Percentiles rank a stretch among this genome's conserved stretches.
phyloP scores from a whole-genome alignment of 768 basidiomycete genomes.

The Coprinellus micaceus region DNA sequence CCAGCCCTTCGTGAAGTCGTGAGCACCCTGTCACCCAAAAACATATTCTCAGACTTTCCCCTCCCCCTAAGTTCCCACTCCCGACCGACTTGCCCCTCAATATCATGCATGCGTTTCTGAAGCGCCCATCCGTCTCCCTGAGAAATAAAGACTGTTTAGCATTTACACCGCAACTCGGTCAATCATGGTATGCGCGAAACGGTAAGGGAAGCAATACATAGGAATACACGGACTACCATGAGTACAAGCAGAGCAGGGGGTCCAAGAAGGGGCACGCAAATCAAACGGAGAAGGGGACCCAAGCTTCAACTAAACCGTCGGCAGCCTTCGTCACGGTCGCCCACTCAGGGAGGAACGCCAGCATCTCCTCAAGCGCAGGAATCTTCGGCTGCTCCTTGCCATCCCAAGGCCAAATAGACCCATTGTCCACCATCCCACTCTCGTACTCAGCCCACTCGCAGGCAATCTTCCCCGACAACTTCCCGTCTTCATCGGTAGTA shows the following conservation, averaged over 20 bases:
- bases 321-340: slow-evolving; percentile 53
- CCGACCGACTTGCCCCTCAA: too few relatives aligned
- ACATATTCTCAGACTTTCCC: too few relatives aligned
- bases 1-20: too few relatives aligned
- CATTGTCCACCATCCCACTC: slow-evolving; percentile 49
- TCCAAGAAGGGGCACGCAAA: background rate
- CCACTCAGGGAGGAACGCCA: slow-evolving; percentile 66
- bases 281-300: slow-evolving; percentile 30
- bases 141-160: too few relatives aligned
- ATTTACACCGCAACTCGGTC: too few relatives aligned
- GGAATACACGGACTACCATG: background rate
- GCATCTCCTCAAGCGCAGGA: slow-evolving; percentile 66
- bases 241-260: background rate
- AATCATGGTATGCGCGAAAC: too few relatives aligned
- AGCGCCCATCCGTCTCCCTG: too few relatives aligned
- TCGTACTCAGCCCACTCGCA: slow-evolving; percentile 72
- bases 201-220: too few relatives aligned
- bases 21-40: too few relatives aligned
- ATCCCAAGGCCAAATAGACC: slow-evolving; percentile 18
- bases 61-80: too few relatives aligned
- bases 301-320: slow-evolving; percentile 59
- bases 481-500: slow-evolving; percentile 14
- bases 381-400: slow-evolving; percentile 39
- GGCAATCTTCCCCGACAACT: slow-evolving; percentile 42
- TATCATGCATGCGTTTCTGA: too few relatives aligned